A percentile compares a stretch with the other conserved stretches of the same genome.
phyloP scores from a whole-genome alignment of 2,329 filamentous ascomycete species.

The Monascus ruber region DNA sequence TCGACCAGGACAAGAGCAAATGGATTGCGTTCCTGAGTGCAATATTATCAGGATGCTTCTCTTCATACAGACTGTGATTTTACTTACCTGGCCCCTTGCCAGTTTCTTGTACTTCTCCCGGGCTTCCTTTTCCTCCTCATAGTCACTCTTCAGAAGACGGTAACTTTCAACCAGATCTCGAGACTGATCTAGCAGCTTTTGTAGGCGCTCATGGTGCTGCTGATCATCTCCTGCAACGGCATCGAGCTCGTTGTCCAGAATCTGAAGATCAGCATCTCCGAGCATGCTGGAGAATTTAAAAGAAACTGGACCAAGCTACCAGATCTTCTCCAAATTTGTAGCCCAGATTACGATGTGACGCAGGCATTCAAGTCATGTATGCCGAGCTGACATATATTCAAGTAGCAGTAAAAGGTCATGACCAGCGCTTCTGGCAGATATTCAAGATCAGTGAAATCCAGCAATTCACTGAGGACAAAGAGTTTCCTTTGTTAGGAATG shows the following conservation, averaged over 20 bases:
- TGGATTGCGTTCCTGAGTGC: constrained; percentile 37
- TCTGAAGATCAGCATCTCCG: constrained; percentile 9
- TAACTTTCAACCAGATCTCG: constrained; percentile 42
- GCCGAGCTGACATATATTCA: too few relatives aligned
- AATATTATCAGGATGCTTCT: background rate
- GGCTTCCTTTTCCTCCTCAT: constrained; percentile 44
- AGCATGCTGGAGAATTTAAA: constrained; percentile 5
- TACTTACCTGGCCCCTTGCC: constrained; percentile 32
- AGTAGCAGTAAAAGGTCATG: too few relatives aligned
- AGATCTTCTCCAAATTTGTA: too few relatives aligned
- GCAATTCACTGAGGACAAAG: too few relatives aligned
- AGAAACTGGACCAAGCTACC: too few relatives aligned
- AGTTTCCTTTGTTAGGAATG: too few relatives aligned
- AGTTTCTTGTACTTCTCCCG: constrained; percentile 46
- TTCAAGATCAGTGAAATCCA: too few relatives aligned
- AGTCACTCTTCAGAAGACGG: constrained; percentile 44
- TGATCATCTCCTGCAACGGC: constrained; percentile 12
- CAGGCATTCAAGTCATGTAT: too few relatives aligned
- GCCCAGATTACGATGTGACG: too few relatives aligned
- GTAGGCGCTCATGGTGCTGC: constrained; percentile 18
- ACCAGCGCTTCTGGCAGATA: too few relatives aligned
- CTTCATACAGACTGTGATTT: background rate
- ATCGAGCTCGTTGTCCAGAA: constrained; percentile 5
- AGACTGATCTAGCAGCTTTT: constrained; percentile 29
- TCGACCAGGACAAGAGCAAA: constrained; percentile 53